Percentiles rank a stretch among this genome's conserved stretches.
Evolutionary conservation across 2,329 filamentous ascomycete species (phyloP).

Genomic region (Furcasterigmium sp.): DNA sequence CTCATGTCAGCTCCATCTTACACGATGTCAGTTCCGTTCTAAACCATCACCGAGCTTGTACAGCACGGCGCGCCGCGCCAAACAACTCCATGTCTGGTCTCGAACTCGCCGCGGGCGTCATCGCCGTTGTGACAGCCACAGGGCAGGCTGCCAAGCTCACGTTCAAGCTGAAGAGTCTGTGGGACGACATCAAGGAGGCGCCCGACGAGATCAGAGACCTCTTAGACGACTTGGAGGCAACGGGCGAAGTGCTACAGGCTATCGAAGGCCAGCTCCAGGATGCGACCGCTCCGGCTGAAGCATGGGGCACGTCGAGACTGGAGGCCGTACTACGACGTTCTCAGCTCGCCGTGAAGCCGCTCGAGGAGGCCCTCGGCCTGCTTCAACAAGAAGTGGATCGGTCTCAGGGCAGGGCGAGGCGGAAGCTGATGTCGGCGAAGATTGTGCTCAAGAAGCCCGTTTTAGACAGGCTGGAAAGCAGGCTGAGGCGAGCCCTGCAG

Average conservation of each 20-base stretch:
- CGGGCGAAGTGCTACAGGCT: not conserved
- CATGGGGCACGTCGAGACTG: not conserved
- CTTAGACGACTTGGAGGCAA: constrained; percentile 1
- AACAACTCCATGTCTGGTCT: not conserved
- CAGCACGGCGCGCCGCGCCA: not conserved
- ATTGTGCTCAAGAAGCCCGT: constrained; percentile 13
- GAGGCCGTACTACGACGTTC: not conserved
- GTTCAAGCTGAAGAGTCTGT: constrained; percentile 5
- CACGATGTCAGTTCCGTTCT: too few species aligned
- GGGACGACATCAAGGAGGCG: constrained; percentile 7
- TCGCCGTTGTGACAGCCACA: constrained; percentile 3
- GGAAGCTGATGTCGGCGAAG: constrained; percentile 13
- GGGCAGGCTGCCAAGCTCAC: not conserved
- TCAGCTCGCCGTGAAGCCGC: constrained; percentile 4
- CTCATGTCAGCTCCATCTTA: too few species aligned
- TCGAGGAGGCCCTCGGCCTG: constrained; percentile 8
- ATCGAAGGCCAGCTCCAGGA: not conserved
- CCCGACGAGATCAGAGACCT: constrained; percentile 4
- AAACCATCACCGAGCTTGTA: too few species aligned
- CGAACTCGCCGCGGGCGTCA: constrained; percentile 1
- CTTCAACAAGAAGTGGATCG: constrained; percentile 8
- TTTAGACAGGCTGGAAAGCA: constrained; percentile 12
- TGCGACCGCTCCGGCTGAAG: not conserved
- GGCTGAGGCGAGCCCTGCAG: constrained; percentile 10
- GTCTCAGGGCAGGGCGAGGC: constrained; percentile 11